These are phyloP conservation scores for Candida loeiensis DNA, from an alignment of 805 yeast genomes.

Conservation along the genomic window DNA sequence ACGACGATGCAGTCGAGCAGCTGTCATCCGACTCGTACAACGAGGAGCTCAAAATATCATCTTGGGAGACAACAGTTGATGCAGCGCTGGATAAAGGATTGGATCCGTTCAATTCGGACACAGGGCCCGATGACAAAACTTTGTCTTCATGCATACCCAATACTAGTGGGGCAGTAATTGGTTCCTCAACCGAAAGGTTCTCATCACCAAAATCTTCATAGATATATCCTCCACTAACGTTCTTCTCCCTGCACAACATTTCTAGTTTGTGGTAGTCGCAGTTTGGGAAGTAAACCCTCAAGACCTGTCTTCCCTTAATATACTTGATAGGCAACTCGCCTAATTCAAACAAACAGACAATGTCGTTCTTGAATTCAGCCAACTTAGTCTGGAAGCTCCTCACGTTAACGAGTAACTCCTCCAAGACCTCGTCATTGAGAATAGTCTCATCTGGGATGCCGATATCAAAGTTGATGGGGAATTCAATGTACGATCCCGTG, in stretches of 20 bases:
- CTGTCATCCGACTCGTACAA: constrained; percentile 15
- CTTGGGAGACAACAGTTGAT: constrained; percentile 13
- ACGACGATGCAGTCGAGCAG: constrained; percentile 9
- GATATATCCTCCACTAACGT: constrained; percentile 56
- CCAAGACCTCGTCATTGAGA: constrained; percentile 28
- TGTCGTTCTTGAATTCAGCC: constrained; percentile 41
- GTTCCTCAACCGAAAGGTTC: constrained; percentile 3
- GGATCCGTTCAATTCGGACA: neutral
- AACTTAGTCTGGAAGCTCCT: constrained; percentile 39
- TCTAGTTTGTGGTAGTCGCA: constrained; percentile 59
- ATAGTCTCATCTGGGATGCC: constrained; percentile 32
- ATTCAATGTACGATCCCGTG: constrained; percentile 33
- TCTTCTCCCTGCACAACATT: constrained; percentile 52
- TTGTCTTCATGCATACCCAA: neutral
- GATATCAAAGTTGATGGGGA: constrained; percentile 27
- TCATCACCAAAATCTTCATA: constrained; percentile 25
- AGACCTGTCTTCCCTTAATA: constrained; percentile 32
- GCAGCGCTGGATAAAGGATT: constrained; percentile 1
- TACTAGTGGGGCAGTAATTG: constrained; percentile 2
- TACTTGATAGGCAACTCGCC: constrained; percentile 65
- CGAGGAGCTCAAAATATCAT: constrained; percentile 22
- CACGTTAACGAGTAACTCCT: constrained; percentile 61
- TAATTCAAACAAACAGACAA: constrained; percentile 47
- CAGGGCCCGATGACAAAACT: neutral
- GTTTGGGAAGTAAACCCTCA: constrained; percentile 69